A percentile compares a stretch with the other conserved stretches of the same genome.
Conservation (phyloP, 73 alveolate species). For the Blepharisma stoltei region DNA sequence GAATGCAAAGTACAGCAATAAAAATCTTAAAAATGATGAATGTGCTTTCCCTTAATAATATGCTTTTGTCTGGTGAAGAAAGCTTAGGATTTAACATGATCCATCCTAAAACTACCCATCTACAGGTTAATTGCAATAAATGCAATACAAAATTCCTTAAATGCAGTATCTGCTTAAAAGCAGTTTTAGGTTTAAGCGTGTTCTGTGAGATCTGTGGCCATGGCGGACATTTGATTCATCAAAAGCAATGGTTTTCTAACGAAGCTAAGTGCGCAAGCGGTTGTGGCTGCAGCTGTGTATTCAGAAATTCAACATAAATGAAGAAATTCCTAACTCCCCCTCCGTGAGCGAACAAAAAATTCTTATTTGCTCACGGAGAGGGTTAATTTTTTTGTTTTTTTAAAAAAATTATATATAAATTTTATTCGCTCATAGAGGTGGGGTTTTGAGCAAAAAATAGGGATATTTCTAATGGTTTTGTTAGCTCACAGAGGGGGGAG, state of each 20-base stretch:
- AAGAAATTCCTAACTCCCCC: no score
- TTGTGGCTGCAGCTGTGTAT: conserved; percentile 13
- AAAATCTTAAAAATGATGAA: not conserved
- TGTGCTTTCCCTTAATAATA: not conserved
- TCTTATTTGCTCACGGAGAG: no score
- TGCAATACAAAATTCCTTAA: not conserved
- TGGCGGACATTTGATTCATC: conserved; percentile 3
- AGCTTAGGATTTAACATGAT: not conserved
- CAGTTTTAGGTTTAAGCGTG: conserved; percentile 1
- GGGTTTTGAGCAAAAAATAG: no score
- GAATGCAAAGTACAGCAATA: not conserved
- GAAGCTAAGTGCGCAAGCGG: conserved; percentile 11
- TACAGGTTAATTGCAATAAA: not conserved
- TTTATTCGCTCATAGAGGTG: no score
- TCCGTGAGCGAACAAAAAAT: no score
- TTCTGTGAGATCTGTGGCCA: conserved; percentile 19
- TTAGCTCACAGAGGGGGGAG: no score
- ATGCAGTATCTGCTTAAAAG: not conserved
- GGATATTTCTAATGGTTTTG: no score
- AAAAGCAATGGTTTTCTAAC: conserved; percentile 8
- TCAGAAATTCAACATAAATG: no score
- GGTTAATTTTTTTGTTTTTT: no score
- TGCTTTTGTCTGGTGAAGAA: not conserved
- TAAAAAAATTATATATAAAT: no score
- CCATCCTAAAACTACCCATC: not conserved